phyloP scores from a whole-genome alignment of 805 yeast genomes.

The Saccharomyces mikatae region DNA sequence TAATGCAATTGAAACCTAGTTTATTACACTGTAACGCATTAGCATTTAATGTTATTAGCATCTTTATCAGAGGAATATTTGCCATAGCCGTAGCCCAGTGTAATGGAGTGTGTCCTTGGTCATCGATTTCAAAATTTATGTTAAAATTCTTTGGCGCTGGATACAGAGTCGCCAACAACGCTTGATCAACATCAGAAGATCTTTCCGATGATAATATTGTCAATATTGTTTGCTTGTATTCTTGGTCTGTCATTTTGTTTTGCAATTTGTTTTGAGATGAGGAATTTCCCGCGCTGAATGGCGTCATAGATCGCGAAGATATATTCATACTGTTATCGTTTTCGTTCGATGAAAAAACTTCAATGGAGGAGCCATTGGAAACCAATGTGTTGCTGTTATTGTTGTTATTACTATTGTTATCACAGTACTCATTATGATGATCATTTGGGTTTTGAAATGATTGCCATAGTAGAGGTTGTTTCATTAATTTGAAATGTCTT shows the following conservation, averaged over 20 bases:
- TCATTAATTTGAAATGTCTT: constrained; percentile 15
- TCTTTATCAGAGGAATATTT: constrained; percentile 47
- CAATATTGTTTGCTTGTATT: constrained; percentile 26
- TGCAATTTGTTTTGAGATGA: neutral
- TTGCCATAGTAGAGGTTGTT: constrained; percentile 6
- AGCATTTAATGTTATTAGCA: constrained; percentile 50
- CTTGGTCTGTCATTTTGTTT: constrained; percentile 10
- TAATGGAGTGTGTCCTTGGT: constrained; percentile 71
- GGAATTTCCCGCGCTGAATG: constrained; percentile 1
- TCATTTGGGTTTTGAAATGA: neutral
- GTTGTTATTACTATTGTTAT: constrained; percentile 20
- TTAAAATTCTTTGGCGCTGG: constrained; percentile 57
- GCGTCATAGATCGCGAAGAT: constrained; percentile 19
- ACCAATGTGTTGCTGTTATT: constrained; percentile 9
- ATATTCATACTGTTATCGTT: constrained; percentile 5
- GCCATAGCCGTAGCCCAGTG: constrained; percentile 88
- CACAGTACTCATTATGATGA: constrained; percentile 22
- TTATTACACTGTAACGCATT: constrained; percentile 46
- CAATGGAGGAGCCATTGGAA: constrained; percentile 19
- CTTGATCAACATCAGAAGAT: constrained; percentile 21
- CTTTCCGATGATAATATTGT: constrained; percentile 28
- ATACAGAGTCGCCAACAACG: constrained; percentile 34
- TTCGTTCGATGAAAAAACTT: constrained; percentile 19
- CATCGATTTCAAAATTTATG: constrained; percentile 62
- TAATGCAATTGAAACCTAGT: constrained; percentile 61